Percentiles rank a stretch among this genome's conserved stretches.
phyloP scores from a whole-genome alignment of 2,329 filamentous ascomycete genomes.

The Podosphaera leucotricha region DNA sequence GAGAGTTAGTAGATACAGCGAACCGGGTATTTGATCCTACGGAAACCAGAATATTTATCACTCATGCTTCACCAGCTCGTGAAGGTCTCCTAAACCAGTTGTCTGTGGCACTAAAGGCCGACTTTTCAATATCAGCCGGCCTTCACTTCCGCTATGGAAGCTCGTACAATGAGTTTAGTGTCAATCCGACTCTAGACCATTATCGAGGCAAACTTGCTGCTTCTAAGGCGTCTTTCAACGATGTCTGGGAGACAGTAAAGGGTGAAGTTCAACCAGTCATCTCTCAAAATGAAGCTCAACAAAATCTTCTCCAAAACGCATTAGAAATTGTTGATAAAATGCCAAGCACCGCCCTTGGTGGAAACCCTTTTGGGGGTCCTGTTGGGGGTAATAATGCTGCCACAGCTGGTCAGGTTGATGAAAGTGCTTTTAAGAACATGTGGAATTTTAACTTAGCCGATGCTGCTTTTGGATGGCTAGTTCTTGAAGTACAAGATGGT shows the following conservation, averaged over 20 bases:
- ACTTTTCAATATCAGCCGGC: conserved; percentile 93
- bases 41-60: conserved; percentile 89
- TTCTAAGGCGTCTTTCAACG: conserved; percentile 94
- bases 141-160: conserved; percentile 97
- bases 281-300: conserved; percentile 76
- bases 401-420: conserved; percentile 72
- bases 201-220: conserved; percentile 96
- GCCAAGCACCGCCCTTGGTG: conserved; percentile 81
- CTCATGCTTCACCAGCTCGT: conserved; percentile 84
- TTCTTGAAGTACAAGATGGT: conserved; percentile 83
- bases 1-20: conserved; percentile 88
- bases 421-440: conserved; percentile 99
- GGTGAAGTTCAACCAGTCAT: conserved; percentile 88
- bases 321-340: conserved; percentile 93
- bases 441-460: conserved; percentile 99
- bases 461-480: conserved; percentile 87
- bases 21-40: conserved; percentile 97
- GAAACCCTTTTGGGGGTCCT: conserved; percentile 87
- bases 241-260: conserved; percentile 98
- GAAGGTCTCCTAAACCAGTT: conserved; percentile 95
- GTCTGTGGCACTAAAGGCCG: conserved; percentile 87
- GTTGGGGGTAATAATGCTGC: conserved; percentile 40
- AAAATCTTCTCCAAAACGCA: conserved; percentile 75
- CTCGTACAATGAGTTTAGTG: conserved; percentile 98
- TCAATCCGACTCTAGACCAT: conserved; percentile 93